A percentile compares a stretch with the other conserved stretches of the same genome.
phyloP scores from a whole-genome alignment of 2,329 filamentous ascomycete genomes.

The Aspergillus neoniger region DNA sequence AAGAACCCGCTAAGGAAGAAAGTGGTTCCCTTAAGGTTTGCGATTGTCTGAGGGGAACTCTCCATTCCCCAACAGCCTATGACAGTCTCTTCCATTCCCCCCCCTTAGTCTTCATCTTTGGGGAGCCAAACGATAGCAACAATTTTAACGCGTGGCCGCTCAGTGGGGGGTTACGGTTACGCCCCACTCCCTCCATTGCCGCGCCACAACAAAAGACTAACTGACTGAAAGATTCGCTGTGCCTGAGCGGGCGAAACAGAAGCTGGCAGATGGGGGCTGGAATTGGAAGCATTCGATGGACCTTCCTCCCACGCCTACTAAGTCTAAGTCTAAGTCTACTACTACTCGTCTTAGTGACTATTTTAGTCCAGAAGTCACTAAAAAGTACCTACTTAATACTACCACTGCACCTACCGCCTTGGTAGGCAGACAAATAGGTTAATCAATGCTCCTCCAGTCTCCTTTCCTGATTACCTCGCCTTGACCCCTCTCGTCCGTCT shows the following conservation, averaged over 20 bases:
- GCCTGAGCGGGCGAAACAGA: neutral
- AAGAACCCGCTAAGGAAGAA: constrained; percentile 10
- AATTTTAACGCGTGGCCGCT: constrained; percentile 16
- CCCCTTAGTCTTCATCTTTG: neutral
- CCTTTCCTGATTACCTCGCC: neutral
- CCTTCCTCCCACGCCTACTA: no score
- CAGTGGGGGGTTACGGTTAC: constrained; percentile 3
- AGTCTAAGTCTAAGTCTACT: no score
- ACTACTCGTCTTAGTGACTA: no score
- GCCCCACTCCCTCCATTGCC: neutral
- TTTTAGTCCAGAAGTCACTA: no score
- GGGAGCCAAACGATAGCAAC: neutral
- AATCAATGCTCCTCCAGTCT: neutral
- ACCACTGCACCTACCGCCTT: neutral
- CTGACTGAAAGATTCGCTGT: neutral
- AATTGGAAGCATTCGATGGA: neutral
- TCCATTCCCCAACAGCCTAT: neutral
- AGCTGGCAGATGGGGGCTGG: neutral
- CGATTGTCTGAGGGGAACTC: neutral
- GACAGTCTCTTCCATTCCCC: neutral
- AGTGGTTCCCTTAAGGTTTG: constrained; percentile 6
- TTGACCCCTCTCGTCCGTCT: neutral
- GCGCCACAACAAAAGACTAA: neutral
- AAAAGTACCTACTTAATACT: neutral
- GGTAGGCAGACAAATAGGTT: neutral